Evolutionary conservation across 805 yeast species (phyloP), one percentile per base, ranked within the genome.

Genomic region (Kuraishia cidri): DNA sequence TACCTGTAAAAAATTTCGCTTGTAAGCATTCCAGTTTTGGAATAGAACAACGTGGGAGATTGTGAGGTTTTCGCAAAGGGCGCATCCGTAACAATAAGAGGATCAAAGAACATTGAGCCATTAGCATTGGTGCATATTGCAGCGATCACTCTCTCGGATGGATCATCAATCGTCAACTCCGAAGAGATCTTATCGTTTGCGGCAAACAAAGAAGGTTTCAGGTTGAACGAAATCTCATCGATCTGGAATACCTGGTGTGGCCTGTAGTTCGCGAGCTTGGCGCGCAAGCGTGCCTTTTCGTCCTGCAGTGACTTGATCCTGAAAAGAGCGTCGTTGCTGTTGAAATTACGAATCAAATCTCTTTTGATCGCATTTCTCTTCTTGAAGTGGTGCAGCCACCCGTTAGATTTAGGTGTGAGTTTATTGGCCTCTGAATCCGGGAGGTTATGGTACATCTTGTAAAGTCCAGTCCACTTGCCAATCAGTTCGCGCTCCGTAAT

Each of bases 311-410:
- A 30, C n/a, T 29, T 37, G 14, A 39, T 32, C 11, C 39, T 34
- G 6, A 39, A 37, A 4, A 44, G 26, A 10, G 40, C 44, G 4
- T 35, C 20, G 15, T 43, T 37, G 9, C 34, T 34, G 34, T 52
- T 47, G 31, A 54, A 56, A 1, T 35, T 24, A 10, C 37, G 31
- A 6, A 60, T 58, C 13, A 53, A 35, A 4, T 51, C 49, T 23
- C 47, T 39, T 33, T 52, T 54, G 2, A 45, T 30, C 4, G 46
- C 32, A 37, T 54, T 50, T 26, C 52, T 45, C 30, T 46, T 48
- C 32, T 57, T 61, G 46, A 62, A 62, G 39, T 59, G 58, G 28
- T 58, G 56, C 5, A 62, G 35, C 68, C 67, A 63, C 1, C 68
- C 69, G 37, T 59, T 59, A 2, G 64, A 54, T 37, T 56, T 56